Conservation (phyloP, 768 basidiomycete species). For the Kwoniella newhampshirensis region DNA sequence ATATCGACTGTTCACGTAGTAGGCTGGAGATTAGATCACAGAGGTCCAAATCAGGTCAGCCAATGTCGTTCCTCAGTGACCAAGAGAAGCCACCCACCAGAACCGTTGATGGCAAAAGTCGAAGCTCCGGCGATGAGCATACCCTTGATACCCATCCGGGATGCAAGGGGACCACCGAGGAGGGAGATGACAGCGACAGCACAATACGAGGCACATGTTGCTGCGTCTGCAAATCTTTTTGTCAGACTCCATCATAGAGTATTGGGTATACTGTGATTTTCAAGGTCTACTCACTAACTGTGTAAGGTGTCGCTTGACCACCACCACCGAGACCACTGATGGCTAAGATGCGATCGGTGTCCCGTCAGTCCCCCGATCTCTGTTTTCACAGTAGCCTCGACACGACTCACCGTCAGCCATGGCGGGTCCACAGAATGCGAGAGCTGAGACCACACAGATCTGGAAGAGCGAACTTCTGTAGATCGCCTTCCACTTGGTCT, state of each 20-base stretch:
- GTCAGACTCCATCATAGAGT: background rate
- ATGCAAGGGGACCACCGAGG: conserved; percentile 22
- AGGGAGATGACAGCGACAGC: conserved; percentile 20
- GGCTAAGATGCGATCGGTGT: no score
- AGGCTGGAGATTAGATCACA: background rate
- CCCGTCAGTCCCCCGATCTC: no score
- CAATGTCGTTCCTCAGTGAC: no score
- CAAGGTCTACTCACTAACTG: conserved; percentile 14
- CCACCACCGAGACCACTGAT: conserved; percentile 35
- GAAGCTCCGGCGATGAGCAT: conserved; percentile 28
- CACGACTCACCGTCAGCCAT: no score
- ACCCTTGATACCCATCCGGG: conserved; percentile 24
- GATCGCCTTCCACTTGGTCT: conserved; percentile 10
- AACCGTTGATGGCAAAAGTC: conserved; percentile 26
- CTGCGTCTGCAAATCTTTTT: conserved; percentile 8
- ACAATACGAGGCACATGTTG: conserved; percentile 13
- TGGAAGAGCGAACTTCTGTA: conserved; percentile 15
- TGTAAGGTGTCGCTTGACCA: conserved; percentile 24
- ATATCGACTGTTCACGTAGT: conserved; percentile 23
- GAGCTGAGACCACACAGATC: conserved; percentile 17
- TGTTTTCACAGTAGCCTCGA: no score
- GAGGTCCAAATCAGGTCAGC: background rate
- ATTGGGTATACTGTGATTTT: background rate
- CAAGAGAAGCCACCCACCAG: no score
- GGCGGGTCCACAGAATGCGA: conserved; percentile 26